Evolutionary conservation across 176 grass and related monocot species (phyloP), one percentile per base, ranked within the genome.

Genomic region (Raddia guianensis): DNA sequence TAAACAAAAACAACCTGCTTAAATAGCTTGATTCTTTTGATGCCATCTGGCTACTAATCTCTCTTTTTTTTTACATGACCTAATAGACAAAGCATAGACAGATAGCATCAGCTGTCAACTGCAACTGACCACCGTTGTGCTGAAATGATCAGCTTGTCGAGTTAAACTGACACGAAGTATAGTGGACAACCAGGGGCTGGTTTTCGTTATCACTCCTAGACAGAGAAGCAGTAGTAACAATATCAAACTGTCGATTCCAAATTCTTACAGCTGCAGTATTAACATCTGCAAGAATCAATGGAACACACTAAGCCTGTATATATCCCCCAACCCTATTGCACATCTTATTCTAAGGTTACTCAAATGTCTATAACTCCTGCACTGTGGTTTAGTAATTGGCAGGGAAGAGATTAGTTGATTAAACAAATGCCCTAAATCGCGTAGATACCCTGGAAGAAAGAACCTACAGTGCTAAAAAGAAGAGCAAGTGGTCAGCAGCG

Each of bases 381-480:
- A 76, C 18, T 7, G 7, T 33, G 65, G 49, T 71, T 68, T 71
- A 5, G 37, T 40, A 40, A 2, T 40, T 40, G 52, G 2, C 45
- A 48, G 7, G 47, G 20, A 56, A 50, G 32, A 72, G n/a, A 43
- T 35, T 46, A 49, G 27, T 27, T n/a, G 27, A 71, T 34, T 2
- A 88, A 76, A 56, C 27, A 60, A 40, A 50, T 7, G 1, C 47
- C n/a, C 83, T n/a, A 76, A 32, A 52, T 49, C 5, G 40, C 40
- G 40, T 80, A 37, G 37, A 47, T 63, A 70, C 34, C 21, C 32
- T 74, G 49, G 35, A 68, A 76, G 4, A 78, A 53, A 82, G 35
- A 54, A 57, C 27, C 46, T 81, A 58, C 27, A 49, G 14, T 6
- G 57, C 63, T 81, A 62, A 19, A 16, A 56, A 59, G 5, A 54